phyloP scores from a whole-genome alignment of 2,329 filamentous ascomycete genomes.

The Cercospora sp. region DNA sequence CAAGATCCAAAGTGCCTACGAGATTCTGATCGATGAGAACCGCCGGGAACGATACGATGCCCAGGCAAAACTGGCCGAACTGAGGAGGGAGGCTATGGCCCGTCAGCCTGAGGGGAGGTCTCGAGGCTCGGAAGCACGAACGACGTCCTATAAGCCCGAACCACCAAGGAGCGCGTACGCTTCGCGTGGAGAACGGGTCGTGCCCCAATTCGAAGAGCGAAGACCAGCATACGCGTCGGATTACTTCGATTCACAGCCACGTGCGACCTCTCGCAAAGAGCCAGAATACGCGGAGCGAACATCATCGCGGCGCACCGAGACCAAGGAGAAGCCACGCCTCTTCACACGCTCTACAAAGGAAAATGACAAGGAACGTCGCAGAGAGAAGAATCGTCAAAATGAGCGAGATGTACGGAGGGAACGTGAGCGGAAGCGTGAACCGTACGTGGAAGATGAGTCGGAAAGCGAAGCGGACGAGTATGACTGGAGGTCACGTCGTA shows the following conservation, averaged over 20 bases:
- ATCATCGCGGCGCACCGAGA: conserved; percentile 24
- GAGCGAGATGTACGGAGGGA: conserved; percentile 45
- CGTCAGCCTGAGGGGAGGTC: conserved; percentile 35
- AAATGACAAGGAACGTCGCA: conserved; percentile 41
- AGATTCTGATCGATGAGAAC: conserved; percentile 77
- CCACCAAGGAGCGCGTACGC: conserved; percentile 17
- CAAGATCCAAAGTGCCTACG: conserved; percentile 88
- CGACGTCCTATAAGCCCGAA: conserved; percentile 22
- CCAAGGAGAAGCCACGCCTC: conserved; percentile 26
- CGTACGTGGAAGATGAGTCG: conserved; percentile 37
- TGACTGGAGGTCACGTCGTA: conserved; percentile 21
- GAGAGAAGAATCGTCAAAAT: conserved; percentile 43
- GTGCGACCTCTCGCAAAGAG: conserved; percentile 42
- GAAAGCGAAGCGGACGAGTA: conserved; percentile 35
- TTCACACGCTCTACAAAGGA: conserved; percentile 28
- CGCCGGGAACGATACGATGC: conserved; percentile 77
- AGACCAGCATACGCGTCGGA: conserved; percentile 33
- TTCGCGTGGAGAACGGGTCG: conserved; percentile 21
- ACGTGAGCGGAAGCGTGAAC: conserved; percentile 40
- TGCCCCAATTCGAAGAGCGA: conserved; percentile 38
- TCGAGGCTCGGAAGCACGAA: conserved; percentile 20
- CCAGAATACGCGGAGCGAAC: conserved; percentile 41
- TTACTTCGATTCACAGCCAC: conserved; percentile 40
- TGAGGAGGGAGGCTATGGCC: conserved; percentile 58
- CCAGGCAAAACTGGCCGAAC: conserved; percentile 64